Evolutionary conservation across 2,329 filamentous ascomycete species (phyloP).

Genomic region (Acephala macrosclerotiorum): DNA sequence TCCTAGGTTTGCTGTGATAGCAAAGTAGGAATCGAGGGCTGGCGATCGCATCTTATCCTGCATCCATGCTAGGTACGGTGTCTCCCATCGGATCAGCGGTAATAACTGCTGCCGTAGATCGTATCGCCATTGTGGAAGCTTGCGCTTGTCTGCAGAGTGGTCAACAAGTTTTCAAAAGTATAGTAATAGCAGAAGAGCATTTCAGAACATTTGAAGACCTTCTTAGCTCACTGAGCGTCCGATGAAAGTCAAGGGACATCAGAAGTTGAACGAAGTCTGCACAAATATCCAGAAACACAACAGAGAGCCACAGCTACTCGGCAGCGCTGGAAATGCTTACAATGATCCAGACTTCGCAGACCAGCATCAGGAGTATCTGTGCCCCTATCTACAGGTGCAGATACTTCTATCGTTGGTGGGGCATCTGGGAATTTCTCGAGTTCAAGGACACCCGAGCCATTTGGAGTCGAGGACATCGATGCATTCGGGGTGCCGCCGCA

Average conservation of each 20-base stretch:
- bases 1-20: conserved; percentile 92
- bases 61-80: conserved; percentile 87
- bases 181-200: neutral
- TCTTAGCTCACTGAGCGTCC: too few relatives aligned
- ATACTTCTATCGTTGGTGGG: conserved; percentile 41
- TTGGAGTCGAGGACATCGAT: conserved; percentile 45
- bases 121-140: conserved; percentile 90
- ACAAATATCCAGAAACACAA: neutral
- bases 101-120: conserved; percentile 80
- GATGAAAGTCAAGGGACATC: too few relatives aligned
- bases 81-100: conserved; percentile 92
- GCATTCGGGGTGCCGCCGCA: conserved; percentile 40
- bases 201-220: neutral
- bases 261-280: neutral
- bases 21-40: conserved; percentile 93
- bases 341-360: conserved; percentile 80
- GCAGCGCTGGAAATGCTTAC: conserved; percentile 50
- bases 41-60: conserved; percentile 84
- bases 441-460: conserved; percentile 41
- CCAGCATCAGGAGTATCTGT: conserved; percentile 70
- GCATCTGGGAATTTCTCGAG: conserved; percentile 42
- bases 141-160: conserved; percentile 71
- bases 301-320: neutral
- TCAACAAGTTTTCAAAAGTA: neutral
- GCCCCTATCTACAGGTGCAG: conserved; percentile 26